Conservation (phyloP, 441 rosid species). For the Sinapis alba region DNA sequence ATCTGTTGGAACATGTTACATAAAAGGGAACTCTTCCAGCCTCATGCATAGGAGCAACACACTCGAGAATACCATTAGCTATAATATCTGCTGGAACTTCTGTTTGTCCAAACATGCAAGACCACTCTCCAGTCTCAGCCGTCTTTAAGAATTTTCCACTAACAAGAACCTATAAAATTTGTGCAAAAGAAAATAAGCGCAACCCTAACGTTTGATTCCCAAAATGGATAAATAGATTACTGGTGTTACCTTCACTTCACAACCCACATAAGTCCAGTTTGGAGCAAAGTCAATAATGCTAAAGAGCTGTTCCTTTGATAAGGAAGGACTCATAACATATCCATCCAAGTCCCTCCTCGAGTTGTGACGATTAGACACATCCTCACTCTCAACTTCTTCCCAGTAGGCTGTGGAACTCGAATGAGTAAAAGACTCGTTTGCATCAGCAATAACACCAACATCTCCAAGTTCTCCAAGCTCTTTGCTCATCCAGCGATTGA, state of each 20-base stretch:
- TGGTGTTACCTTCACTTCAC: slow-evolving; percentile 57
- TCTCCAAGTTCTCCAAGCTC: slow-evolving; percentile 96
- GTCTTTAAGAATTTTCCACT: slow-evolving; percentile 75
- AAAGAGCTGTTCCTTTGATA: slow-evolving; percentile 76
- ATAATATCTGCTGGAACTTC: slow-evolving; percentile 89
- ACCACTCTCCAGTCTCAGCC: slow-evolving; percentile 60
- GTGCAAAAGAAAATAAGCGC: slow-evolving; percentile 23
- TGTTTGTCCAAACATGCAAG: slow-evolving; percentile 96
- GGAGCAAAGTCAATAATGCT: slow-evolving; percentile 84
- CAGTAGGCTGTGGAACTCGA: slow-evolving; percentile 64
- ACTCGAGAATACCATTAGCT: slow-evolving; percentile 80
- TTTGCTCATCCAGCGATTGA: slow-evolving; percentile 90
- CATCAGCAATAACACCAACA: slow-evolving; percentile 80
- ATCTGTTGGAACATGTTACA: slow-evolving; percentile 86
- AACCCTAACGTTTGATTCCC: slow-evolving; percentile 4
- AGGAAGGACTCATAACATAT: slow-evolving; percentile 64
- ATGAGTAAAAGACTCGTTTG: slow-evolving; percentile 55
- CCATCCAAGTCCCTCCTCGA: slow-evolving; percentile 61
- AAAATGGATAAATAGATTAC: not conserved
- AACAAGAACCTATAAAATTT: slow-evolving; percentile 56
- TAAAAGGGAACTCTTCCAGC: slow-evolving; percentile 91
- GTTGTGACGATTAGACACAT: slow-evolving; percentile 52
- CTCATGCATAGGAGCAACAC: slow-evolving; percentile 67
- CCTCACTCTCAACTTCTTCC: slow-evolving; percentile 68
- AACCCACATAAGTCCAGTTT: slow-evolving; percentile 65